phyloP scores from a whole-genome alignment of 345 rosid genomes.

The Eucalyptus leucophloia region DNA sequence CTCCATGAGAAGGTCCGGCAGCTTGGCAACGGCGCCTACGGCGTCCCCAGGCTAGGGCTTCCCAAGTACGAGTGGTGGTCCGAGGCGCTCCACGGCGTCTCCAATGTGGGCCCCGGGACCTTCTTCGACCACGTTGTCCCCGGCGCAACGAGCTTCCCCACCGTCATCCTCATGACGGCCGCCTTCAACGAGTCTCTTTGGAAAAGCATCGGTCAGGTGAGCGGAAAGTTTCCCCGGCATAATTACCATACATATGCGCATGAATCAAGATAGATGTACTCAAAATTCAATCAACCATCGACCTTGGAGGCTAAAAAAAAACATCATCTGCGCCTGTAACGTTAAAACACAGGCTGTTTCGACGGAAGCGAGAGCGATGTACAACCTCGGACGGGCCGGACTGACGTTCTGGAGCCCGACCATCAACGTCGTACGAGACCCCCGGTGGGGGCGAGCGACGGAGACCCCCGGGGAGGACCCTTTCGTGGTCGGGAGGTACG shows the following conservation, averaged over 20 bases:
- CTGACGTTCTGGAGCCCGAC: conserved; percentile 35
- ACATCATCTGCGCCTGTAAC: background rate
- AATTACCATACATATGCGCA: background rate
- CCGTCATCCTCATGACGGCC: conserved; percentile 16
- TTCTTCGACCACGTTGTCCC: conserved; percentile 13
- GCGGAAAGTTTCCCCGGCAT: background rate
- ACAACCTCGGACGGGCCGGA: conserved; percentile 32
- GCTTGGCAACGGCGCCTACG: conserved; percentile 5
- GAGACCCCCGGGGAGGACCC: conserved; percentile 57
- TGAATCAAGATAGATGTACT: background rate
- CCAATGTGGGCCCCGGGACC: conserved; percentile 21
- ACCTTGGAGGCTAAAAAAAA: background rate
- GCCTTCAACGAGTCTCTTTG: conserved; percentile 29
- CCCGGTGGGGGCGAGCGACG: conserved; percentile 28
- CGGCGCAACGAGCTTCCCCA: conserved; percentile 31
- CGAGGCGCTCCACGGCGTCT: conserved; percentile 36
- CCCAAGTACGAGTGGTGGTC: conserved; percentile 39
- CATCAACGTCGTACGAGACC: conserved; percentile 32
- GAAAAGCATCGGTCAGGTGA: conserved; percentile 29
- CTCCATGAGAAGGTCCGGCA: conserved; percentile 17
- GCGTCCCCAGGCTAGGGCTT: conserved; percentile 16
- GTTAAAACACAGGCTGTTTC: conserved; percentile 24
- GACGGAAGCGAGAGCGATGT: conserved; percentile 42
- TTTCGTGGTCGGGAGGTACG: conserved; percentile 14
- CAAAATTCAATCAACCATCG: background rate